A percentile compares a stretch with the other conserved stretches of the same genome.
These are phyloP conservation scores for Neostapfia colusana DNA, from an alignment of 176 grass and related monocot species.

Conservation along the genomic window DNA sequence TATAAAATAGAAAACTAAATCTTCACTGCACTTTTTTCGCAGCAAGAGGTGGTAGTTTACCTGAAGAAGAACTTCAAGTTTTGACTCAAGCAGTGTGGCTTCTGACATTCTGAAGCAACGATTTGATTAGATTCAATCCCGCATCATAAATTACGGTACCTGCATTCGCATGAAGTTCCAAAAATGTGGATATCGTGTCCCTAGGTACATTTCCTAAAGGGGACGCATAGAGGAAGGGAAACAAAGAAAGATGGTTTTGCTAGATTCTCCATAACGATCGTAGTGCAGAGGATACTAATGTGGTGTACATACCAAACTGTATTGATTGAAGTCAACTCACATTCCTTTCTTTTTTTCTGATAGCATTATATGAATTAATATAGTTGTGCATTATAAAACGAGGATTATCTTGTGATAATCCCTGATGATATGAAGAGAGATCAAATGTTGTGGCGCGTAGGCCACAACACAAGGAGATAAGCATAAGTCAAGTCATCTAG, in stretches of 20 bases:
- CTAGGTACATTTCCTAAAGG: background rate
- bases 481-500: too few relatives aligned
- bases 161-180: conserved; percentile 18
- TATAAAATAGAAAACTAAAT: conserved; percentile 29
- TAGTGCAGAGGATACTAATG: conserved; percentile 27
- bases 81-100: conserved; percentile 43
- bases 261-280: conserved; percentile 18
- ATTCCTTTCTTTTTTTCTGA: background rate
- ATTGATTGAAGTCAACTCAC: conserved; percentile 12
- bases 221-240: background rate
- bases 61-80: conserved; percentile 86
- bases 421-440: background rate
- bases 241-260: conserved; percentile 14
- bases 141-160: conserved; percentile 6
- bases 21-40: conserved; percentile 45
- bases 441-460: background rate
- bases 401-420: background rate
- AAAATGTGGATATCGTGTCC: conserved; percentile 16
- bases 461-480: too few relatives aligned
- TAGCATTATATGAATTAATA: background rate
- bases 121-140: conserved; percentile 29
- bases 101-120: background rate
- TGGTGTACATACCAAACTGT: conserved; percentile 30
- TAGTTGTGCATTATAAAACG: conserved; percentile 4
- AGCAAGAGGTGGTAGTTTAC: conserved; percentile 92